Base-by-base conservation (phyloP, 2,329 filamentous ascomycete genomes). In the Phyllosticta citribraziliensis region DNA sequence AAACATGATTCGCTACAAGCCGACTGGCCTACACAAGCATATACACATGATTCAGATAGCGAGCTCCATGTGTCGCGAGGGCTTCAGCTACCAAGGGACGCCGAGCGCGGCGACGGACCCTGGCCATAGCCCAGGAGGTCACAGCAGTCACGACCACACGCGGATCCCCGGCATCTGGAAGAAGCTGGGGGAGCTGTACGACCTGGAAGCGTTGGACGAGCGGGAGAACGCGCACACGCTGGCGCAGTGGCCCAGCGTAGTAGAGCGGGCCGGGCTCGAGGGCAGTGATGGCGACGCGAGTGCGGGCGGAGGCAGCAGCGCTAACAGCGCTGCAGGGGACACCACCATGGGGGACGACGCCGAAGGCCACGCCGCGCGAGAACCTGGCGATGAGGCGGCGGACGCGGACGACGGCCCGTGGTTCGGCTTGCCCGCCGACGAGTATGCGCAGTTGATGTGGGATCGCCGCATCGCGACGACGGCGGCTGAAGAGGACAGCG, bases 11-110 rank as follows among this genome's bases (percentile, higher is more conserved):
- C 84, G 87, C 70, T 96, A 89, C 88, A 99, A 99, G 72, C 94
- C 94, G n/a, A 93, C 93, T 51, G 93, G 91, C 63, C 89, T 96
- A 81, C 91, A 96, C 77, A 95, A 93, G 72, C 91, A 96, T 74
- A 96, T 96, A 71, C 87, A 90, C 63, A 92, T 97, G 82, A 85
- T 96, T 65, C 86, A 90, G 9, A 90, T 97, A 62, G 88, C 88
- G 53, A 86, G 92, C 67, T 84, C 90, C 67, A 78, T 95, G 63
- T 85, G 87, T 66, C 90, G 88, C 67, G 88, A 92, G 73, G 89
- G 89, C 67, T 85, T 88, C 70, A 81, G 91, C 74, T 82, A 86
- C 56, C 79, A 86, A 69, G 64, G 82, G 17, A 47, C 17, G 65
- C 6, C 51, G 19, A n/a, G 11, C 75, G 95, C 89, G 4, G 12